Percentiles rank a stretch among this genome's conserved stretches.
Evolutionary conservation across 176 grass and related monocot genomes (phyloP).

Genomic region (Hordeum vulgare): MorexV3_pseudomolecules_assembly NC_058519.1:124643957-124644456

Average conservation of each 20-base stretch:
- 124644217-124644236: background rate
- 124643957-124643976: slow-evolving; percentile 25
- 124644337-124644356: background rate
- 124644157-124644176: slow-evolving; percentile 39
- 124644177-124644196: slow-evolving; percentile 45
- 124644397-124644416: background rate
- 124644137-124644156: slow-evolving; percentile 47
- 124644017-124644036: background rate
- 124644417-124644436: background rate
- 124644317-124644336: background rate
- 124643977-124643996: slow-evolving; percentile 2
- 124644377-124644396: background rate
- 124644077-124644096: slow-evolving; percentile 12
- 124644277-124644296: background rate
- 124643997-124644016: background rate
- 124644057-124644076: slow-evolving; percentile 59
- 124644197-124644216: slow-evolving; percentile 1
- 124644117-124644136: slow-evolving; percentile 62
- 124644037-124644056: slow-evolving; percentile 15
- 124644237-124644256: background rate
- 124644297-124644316: background rate
- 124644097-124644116: slow-evolving; percentile 35
- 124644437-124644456: background rate
- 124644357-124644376: background rate
- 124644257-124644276: background rate